Evolutionary conservation across 768 basidiomycete genomes (phyloP), one percentile per base, ranked within the genome.

Genomic region (Phallus indusiatus): DNA sequence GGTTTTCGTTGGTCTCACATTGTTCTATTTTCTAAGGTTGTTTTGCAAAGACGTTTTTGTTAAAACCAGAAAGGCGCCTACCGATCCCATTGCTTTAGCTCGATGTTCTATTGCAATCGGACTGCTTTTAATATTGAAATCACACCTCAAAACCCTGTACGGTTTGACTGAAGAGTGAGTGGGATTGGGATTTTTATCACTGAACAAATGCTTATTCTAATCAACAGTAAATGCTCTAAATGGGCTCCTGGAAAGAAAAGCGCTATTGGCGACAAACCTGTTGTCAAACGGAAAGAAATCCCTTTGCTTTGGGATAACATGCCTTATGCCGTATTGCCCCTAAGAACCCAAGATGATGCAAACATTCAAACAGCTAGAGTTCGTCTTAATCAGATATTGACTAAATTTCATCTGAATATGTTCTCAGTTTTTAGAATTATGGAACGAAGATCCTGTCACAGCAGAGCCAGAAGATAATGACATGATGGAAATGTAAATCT

Each of bases 161-260:
- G 83, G 85, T 1, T 70, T 98, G 42, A 87, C 90, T 1, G 94
- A 98, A 75, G 94, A 96, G 94, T 95, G 68, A 60, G 88, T 20
- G n/a, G n/a, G n/a, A n/a, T 17, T 17, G 2, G 16, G 9, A 33
- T n/a, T 33, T 14, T 36, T 56, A 48, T 47, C 36, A 54, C 47
- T 14, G 28, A 55, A 46, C 53, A 16, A 5, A 18, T 14, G 34
- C 21, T 62, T 47, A 64, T 56, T 35, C 56, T 8, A 1, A 12
- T 52, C 18, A 33, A 12, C 17, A 96, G 94, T 48, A 98, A 96
- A 88, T 93, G 93, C 64, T 76, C 79, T 50, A 97, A 94, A 71
- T 96, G 89, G 67, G 79, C 84, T 4, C 71, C 84, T 5, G 88
- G 88, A 18, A 98, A 97, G 79, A 97, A 97, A 73, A 90, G 84